Evolutionary conservation across 2,329 filamentous ascomycete species (phyloP), one percentile per base, ranked within the genome.

Genomic region (Ambrosiella cleistominuta): DNA sequence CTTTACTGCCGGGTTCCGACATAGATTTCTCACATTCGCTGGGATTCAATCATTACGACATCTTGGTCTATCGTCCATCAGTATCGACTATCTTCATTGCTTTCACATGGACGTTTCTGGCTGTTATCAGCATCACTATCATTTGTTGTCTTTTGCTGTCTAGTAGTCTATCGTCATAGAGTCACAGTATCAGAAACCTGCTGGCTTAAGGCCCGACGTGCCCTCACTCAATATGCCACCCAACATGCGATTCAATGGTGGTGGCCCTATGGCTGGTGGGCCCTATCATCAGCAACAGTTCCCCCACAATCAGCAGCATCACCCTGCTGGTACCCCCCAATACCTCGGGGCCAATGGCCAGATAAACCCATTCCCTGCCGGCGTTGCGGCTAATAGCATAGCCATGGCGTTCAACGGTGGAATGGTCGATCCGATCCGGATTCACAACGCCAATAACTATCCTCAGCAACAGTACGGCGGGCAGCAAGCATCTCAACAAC

Each of bases 341-440:
- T 94, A 93, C 68, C 80, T 82, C 62, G 82, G 79, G 64, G 78
- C 82, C 61, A 86, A 83, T 68, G 76, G 80, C 55, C 77, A 77
- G 66, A 77, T 86, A 63, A 84, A 81, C 64, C 81, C 83, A 2
- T 88, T 88, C 66, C 75, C 78, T 17, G 38, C 49, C 19, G 58
- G 56, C 2, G 74, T 78, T 11, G 79, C 77, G 64, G 74, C 72
- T 60, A 76, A 74, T 63, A 69, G 74, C 8, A 75, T 86, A 63
- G 72, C 82, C 60, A 78, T 76, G 54, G 79, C 76, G 71, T 75
- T 74, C 63, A 79, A 71, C 58, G 78, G 71, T 62, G 59, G 62
- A 17, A 61, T 62, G 55, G 59, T 62, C n/a, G 62, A 62, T 47
- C 56, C 60, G 11, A 58, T 60, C 27, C 58, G 62, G 11, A 61